Evolutionary conservation across 2,329 filamentous ascomycete genomes (phyloP), one percentile per base, ranked within the genome.

Genomic region (Anisogramma anomala): DNA sequence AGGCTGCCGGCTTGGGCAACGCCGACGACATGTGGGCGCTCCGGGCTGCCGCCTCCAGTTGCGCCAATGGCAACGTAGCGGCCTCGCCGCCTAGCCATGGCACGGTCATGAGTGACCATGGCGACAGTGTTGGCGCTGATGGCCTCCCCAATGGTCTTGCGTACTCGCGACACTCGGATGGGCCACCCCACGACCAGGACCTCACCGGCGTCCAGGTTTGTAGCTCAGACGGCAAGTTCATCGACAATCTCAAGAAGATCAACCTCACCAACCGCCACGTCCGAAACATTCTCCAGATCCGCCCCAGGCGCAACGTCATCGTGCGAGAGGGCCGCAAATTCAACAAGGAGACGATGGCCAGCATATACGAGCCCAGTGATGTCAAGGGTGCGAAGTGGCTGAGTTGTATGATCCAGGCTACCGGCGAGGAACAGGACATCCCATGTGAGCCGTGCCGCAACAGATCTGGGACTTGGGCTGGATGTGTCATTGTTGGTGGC

Each of bases 381-480:
- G 53, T 52, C 2, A 66, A 67, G 48, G 60, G 58, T 1, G 58
- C 63, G 36, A 68, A 65, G 47, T 71, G 66, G 66, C 48, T 69
- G 6, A 62, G 64, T 10, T 65, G 64, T 42, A 67, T 69, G 59
- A 68, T 71, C 23, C 68, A 72, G 45, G 69, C 69, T 2, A 68
- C 61, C 0, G 68, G 69, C 1, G 55, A 62, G 10, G 42, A 64
- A 3, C 65, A 67, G 42, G 46, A 50, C 0, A 52, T 55, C 15
- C 58, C 60, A 20, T 72, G 69, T 38, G 47, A 54, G 0, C 61
- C 58, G 1, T 72, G 69, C 39, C 52, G 60, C 1, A 63, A 58
- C 40, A 60, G 61, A 19, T 56, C 61, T 17, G 68, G 68, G 0
- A 61, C 62, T 0, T 72, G 68, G 47, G 59, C 61, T 2, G 56